phyloP scores from a whole-genome alignment of 768 basidiomycete genomes.

The Termitomyces sp. region DNA sequence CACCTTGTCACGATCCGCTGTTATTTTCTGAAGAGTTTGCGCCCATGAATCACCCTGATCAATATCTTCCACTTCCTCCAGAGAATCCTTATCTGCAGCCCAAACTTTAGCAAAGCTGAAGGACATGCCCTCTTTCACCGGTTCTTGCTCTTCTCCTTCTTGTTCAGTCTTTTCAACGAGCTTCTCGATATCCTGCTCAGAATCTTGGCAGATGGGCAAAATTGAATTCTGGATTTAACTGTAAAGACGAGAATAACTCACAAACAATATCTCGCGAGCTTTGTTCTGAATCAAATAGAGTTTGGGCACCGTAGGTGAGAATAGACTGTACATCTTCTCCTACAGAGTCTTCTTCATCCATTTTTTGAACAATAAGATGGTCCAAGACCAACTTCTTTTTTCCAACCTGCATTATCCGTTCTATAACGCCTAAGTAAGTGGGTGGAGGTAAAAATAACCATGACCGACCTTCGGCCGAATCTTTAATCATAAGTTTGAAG shows the following conservation, averaged over 20 bases:
- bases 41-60: constrained; percentile 81
- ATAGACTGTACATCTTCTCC: constrained; percentile 85
- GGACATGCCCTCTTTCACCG: constrained; percentile 43
- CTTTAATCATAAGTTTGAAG: constrained; percentile 95
- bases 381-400: constrained; percentile 94
- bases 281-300: constrained; percentile 68
- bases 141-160: constrained; percentile 54
- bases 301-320: constrained; percentile 82
- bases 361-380: constrained; percentile 93
- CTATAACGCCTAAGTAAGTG: constrained; percentile 33
- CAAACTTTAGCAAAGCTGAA: constrained; percentile 93
- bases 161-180: constrained; percentile 83
- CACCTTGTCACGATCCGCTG: constrained; percentile 35
- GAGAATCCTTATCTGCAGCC: constrained; percentile 68
- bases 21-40: constrained; percentile 54
- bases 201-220: constrained; percentile 38
- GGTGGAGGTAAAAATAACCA: neutral
- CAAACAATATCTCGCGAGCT: constrained; percentile 65
- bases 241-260: constrained; percentile 25
- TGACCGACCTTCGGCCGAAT: constrained; percentile 76
- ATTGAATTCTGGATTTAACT: neutral
- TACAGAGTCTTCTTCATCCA: constrained; percentile 74
- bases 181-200: constrained; percentile 77
- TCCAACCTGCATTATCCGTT: constrained; percentile 87
- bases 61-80: constrained; percentile 64